These are phyloP conservation scores for Pelargonium citronellum DNA, from an alignment of 441 rosid genomes.

Conservation along the genomic window DNA sequence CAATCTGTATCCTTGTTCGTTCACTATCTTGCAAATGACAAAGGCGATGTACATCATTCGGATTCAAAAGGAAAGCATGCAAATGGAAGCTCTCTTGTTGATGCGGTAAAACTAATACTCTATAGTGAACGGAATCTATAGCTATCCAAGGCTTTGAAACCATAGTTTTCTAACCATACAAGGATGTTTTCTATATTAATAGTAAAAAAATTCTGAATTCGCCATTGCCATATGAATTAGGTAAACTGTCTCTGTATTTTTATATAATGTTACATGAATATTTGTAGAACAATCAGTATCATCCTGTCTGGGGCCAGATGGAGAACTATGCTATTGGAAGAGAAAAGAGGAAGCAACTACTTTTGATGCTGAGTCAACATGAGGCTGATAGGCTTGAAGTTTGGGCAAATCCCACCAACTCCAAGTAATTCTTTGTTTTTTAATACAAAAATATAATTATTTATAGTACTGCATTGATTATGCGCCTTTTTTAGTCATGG, in stretches of 20 bases:
- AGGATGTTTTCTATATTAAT: too few species aligned
- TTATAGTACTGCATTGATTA: not conserved
- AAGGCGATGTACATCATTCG: conserved; percentile 46
- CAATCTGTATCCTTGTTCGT: conserved; percentile 73
- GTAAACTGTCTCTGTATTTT: conserved; percentile 12
- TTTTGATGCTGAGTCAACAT: conserved; percentile 87
- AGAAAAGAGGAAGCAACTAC: conserved; percentile 88
- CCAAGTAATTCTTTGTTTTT: conserved; percentile 29
- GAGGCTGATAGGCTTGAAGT: conserved; percentile 99
- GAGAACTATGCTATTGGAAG: conserved; percentile 68
- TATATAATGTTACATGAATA: conserved; percentile 23
- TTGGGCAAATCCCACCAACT: conserved; percentile 87
- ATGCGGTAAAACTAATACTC: conserved; percentile 39
- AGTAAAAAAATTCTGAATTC: not conserved
- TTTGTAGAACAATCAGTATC: conserved; percentile 63
- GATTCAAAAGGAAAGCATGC: conserved; percentile 67
- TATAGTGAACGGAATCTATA: conserved; percentile 1
- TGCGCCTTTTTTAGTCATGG: conserved; percentile 2
- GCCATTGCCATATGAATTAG: not conserved
- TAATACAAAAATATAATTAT: not conserved
- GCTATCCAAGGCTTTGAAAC: not conserved
- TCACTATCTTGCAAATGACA: conserved; percentile 66
- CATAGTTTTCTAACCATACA: conserved; percentile 5
- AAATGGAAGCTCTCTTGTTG: conserved; percentile 48
- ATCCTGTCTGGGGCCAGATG: conserved; percentile 97